Conservation (phyloP, 2,329 filamentous ascomycete species). For the Pseudocercospora pini-densiflorae region DNA sequence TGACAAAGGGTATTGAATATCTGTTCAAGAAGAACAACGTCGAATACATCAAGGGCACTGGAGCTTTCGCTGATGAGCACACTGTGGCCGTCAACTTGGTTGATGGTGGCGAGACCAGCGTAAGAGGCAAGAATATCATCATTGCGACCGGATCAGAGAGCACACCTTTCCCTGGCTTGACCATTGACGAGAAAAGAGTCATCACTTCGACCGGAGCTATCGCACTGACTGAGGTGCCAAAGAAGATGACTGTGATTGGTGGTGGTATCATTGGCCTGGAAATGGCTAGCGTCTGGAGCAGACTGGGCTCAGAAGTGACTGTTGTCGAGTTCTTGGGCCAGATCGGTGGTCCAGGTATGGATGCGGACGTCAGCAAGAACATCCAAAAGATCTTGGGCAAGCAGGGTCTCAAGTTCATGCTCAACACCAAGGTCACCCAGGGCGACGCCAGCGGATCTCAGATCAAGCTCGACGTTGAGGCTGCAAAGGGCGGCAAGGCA, state of each 20-base stretch:
- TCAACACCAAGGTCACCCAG: slow-evolving; percentile 89
- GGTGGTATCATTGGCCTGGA: slow-evolving; percentile 98
- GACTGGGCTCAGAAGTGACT: slow-evolving; percentile 90
- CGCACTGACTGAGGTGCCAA: slow-evolving; percentile 84
- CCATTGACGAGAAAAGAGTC: slow-evolving; percentile 97
- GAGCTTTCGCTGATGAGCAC: slow-evolving; percentile 61
- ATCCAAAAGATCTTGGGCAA: slow-evolving; percentile 92
- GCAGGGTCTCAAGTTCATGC: slow-evolving; percentile 98
- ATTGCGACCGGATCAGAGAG: slow-evolving; percentile 96
- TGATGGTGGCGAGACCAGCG: slow-evolving; percentile 86
- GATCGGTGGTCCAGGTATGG: slow-evolving; percentile 98
- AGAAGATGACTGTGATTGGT: slow-evolving; percentile 96
- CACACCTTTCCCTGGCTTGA: slow-evolving; percentile 93
- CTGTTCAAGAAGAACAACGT: slow-evolving; percentile 99
- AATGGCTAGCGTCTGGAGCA: slow-evolving; percentile 97
- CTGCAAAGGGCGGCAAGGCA: slow-evolving; percentile 94
- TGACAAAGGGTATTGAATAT: slow-evolving; percentile 98
- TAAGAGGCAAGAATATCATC: slow-evolving; percentile 95
- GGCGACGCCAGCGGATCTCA: slow-evolving; percentile 80
- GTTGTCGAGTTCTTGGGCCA: slow-evolving; percentile 96
- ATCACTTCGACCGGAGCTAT: slow-evolving; percentile 96
- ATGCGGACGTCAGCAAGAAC: slow-evolving; percentile 87
- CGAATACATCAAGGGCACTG: slow-evolving; percentile 92
- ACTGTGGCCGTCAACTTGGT: slow-evolving; percentile 88
- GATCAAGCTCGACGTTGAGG: slow-evolving; percentile 83